Evolutionary conservation across 2,329 filamentous ascomycete genomes (phyloP).

Genomic region (Epichloe coenophiala): DNA sequence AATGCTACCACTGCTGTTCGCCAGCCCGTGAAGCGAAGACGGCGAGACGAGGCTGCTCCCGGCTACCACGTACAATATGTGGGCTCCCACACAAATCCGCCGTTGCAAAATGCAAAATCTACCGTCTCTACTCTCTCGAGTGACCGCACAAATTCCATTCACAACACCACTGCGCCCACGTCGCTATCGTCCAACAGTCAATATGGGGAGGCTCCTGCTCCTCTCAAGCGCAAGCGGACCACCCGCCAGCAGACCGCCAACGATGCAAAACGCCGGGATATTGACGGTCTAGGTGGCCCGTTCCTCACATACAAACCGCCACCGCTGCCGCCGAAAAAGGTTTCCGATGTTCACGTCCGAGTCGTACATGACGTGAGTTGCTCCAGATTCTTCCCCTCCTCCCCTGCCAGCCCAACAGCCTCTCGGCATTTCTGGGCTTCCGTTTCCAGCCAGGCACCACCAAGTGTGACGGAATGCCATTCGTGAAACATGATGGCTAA

Average conservation of each 20-base stretch:
- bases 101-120: constrained; percentile 51
- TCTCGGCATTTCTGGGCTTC: background rate
- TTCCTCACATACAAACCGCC: constrained; percentile 75
- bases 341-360: constrained; percentile 58
- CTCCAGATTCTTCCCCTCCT: background rate
- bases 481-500: background rate
- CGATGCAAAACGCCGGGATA: constrained; percentile 66
- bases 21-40: constrained; percentile 61
- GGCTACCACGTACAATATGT: constrained; percentile 62
- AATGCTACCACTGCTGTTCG: constrained; percentile 13
- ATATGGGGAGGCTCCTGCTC: constrained; percentile 53
- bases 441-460: background rate
- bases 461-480: background rate
- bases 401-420: background rate
- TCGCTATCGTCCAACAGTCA: constrained; percentile 52
- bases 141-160: constrained; percentile 66
- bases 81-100: constrained; percentile 57
- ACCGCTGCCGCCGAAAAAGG: constrained; percentile 79
- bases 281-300: constrained; percentile 56
- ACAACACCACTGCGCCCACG: constrained; percentile 80
- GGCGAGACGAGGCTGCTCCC: constrained; percentile 49
- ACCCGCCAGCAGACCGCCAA: constrained; percentile 71
- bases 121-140: constrained; percentile 65
- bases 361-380: constrained; percentile 48
- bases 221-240: constrained; percentile 74